Percentiles rank a stretch among this genome's conserved stretches.
Conservation (phyloP, 495 filamentous ascomycete species). For the Hypoxylon lienhwacheense region DNA sequence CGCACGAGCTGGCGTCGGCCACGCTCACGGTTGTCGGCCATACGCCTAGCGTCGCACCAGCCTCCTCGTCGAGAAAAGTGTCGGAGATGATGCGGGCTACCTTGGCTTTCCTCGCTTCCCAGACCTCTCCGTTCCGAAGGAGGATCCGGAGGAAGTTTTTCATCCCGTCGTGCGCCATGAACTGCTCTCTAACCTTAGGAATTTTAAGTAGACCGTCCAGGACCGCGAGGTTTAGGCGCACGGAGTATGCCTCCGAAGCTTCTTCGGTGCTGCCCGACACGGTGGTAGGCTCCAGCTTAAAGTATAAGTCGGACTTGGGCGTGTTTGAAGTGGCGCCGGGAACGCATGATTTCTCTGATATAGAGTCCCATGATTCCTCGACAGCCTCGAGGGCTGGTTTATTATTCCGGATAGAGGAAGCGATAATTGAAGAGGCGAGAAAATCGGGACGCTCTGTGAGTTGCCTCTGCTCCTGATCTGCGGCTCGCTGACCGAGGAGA, state of each 20-base stretch:
- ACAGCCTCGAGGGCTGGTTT: slow-evolving; percentile 57
- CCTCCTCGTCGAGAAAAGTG: slow-evolving; percentile 61
- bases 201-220: slow-evolving; percentile 50
- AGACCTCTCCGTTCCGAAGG: slow-evolving; percentile 39
- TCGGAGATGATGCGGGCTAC: slow-evolving; percentile 58
- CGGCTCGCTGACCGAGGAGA: slow-evolving; percentile 37
- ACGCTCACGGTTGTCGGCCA: slow-evolving; percentile 46
- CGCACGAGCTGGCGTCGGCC: slow-evolving; percentile 33
- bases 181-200: slow-evolving; percentile 50
- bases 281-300: slow-evolving; percentile 37
- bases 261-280: slow-evolving; percentile 24
- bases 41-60: slow-evolving; percentile 54
- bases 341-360: slow-evolving; percentile 38
- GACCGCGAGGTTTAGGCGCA: slow-evolving; percentile 28
- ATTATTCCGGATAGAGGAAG: slow-evolving; percentile 63
- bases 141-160: slow-evolving; percentile 51
- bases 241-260: slow-evolving; percentile 28
- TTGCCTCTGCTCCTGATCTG: slow-evolving; percentile 8
- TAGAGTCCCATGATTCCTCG: slow-evolving; percentile 43
- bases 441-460: slow-evolving; percentile 40
- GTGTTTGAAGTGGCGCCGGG: slow-evolving; percentile 7
- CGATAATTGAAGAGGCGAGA: slow-evolving; percentile 56
- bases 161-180: slow-evolving; percentile 53
- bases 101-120: slow-evolving; percentile 46
- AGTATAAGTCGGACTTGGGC: slow-evolving; percentile 34